Evolutionary conservation across 768 basidiomycete species (phyloP).

Genomic region (Mycena chlorophos): DNA sequence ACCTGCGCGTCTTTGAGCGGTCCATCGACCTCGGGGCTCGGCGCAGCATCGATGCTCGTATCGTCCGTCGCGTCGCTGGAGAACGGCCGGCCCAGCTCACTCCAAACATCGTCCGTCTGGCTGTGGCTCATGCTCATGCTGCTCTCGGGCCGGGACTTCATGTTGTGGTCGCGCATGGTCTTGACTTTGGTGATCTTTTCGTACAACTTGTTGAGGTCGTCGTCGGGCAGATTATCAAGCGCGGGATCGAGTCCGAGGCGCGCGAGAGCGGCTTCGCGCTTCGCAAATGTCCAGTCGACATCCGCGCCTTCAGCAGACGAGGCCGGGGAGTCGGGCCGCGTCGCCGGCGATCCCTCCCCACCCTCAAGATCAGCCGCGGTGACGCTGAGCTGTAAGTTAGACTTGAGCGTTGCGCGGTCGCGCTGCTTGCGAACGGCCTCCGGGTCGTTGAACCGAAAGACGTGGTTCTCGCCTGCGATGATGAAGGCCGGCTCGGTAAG

Average conservation of each 20-base stretch:
- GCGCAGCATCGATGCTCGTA: conserved; percentile 74
- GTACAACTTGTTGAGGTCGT: conserved; percentile 90
- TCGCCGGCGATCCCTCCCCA: conserved; percentile 46
- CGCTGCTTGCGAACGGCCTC: conserved; percentile 92
- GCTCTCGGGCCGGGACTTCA: conserved; percentile 84
- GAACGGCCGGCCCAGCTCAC: conserved; percentile 79
- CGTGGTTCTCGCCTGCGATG: conserved; percentile 83
- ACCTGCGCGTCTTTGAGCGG: conserved; percentile 70
- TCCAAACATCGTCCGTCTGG: conserved; percentile 86
- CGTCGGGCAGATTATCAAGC: conserved; percentile 90
- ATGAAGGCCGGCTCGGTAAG: conserved; percentile 17
- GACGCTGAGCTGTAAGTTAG: conserved; percentile 63
- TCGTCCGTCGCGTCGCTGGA: conserved; percentile 85
- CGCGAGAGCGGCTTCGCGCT: conserved; percentile 89
- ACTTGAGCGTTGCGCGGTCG: conserved; percentile 75
- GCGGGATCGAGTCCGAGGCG: conserved; percentile 85
- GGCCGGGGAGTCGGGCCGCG: conserved; percentile 78
- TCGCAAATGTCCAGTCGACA: conserved; percentile 97
- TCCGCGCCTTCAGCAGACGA: conserved; percentile 71
- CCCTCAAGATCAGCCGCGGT: conserved; percentile 68
- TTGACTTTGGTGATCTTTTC: conserved; percentile 94
- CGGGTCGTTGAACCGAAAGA: conserved; percentile 96
- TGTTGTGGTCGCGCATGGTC: conserved; percentile 78
- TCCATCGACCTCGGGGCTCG: conserved; percentile 63
- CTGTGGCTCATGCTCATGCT: conserved; percentile 56